Evolutionary conservation across 441 rosid genomes (phyloP).

Genomic region (Eutrema salsugineum): DNA sequence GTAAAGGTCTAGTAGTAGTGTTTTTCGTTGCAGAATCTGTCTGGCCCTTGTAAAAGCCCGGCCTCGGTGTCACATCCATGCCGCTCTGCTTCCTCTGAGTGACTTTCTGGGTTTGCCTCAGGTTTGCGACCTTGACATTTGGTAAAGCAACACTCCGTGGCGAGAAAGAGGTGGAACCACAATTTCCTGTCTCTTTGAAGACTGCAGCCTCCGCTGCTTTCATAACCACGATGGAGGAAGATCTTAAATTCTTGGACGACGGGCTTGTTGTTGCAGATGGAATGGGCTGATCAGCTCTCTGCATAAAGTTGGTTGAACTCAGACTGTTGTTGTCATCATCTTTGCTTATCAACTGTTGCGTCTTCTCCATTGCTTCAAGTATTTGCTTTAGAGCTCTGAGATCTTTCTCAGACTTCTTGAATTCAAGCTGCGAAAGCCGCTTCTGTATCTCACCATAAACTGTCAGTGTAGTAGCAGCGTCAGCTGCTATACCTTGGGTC

Average conservation of each 20-base stretch:
- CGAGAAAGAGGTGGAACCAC: constrained; percentile 28
- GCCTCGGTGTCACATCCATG: constrained; percentile 47
- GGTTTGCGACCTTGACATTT: constrained; percentile 34
- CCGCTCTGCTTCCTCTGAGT: constrained; percentile 35
- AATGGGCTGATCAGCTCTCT: constrained; percentile 30
- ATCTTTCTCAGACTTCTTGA: constrained; percentile 77
- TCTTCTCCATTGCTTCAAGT: constrained; percentile 86
- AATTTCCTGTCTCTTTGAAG: constrained; percentile 30
- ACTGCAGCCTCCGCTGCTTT: constrained; percentile 44
- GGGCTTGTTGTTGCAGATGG: constrained; percentile 37
- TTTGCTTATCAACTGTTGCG: constrained; percentile 33
- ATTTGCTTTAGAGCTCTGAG: constrained; percentile 88
- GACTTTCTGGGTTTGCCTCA: constrained; percentile 36
- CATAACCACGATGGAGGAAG: constrained; percentile 52
- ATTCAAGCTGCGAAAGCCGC: constrained; percentile 73
- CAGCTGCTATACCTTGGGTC: constrained; percentile 39
- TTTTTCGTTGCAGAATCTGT: constrained; percentile 37
- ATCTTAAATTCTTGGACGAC: constrained; percentile 42
- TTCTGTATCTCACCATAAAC: constrained; percentile 87
- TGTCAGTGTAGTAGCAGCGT: constrained; percentile 42
- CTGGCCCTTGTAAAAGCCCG: constrained; percentile 34
- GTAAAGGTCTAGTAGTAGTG: constrained; percentile 24
- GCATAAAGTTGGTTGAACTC: constrained; percentile 30
- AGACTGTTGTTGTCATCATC: constrained; percentile 38
- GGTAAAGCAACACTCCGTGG: constrained; percentile 33